Conservation (phyloP, 257 asterid species). For the Plantago ovata region DNA sequence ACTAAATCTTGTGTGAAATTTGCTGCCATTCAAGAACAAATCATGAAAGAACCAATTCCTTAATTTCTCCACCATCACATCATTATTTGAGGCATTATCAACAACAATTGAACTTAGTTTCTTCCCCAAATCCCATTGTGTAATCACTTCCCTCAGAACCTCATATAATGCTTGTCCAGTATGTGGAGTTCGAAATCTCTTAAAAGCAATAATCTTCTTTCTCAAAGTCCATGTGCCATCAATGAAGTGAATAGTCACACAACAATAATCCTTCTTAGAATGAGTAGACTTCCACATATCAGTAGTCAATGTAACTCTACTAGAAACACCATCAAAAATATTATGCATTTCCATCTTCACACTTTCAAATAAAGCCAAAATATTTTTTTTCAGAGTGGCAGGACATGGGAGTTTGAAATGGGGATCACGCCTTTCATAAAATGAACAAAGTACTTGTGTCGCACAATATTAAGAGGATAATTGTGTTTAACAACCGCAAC, state of each 20-base stretch:
- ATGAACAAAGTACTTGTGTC: no score
- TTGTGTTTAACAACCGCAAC: background rate
- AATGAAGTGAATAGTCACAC: background rate
- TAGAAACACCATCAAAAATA: no score
- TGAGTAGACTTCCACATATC: background rate
- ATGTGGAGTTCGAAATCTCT: background rate
- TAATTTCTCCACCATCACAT: background rate
- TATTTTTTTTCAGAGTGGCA: no score
- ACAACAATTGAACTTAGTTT: background rate
- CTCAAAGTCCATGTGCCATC: background rate
- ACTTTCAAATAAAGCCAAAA: no score
- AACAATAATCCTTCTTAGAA: background rate
- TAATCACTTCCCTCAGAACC: background rate
- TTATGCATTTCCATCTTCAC: background rate
- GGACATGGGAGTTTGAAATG: no score
- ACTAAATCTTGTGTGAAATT: background rate
- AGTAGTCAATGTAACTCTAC: background rate
- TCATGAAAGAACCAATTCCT: background rate
- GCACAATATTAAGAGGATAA: background rate
- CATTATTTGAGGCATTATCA: background rate
- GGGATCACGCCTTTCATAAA: no score
- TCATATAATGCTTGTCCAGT: background rate
- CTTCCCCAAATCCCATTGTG: background rate
- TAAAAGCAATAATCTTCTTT: background rate
- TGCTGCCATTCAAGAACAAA: background rate